These are phyloP conservation scores for Sphaerulina vaccinii DNA, from an alignment of 2,329 filamentous ascomycete genomes.

Conservation along the genomic window DNA sequence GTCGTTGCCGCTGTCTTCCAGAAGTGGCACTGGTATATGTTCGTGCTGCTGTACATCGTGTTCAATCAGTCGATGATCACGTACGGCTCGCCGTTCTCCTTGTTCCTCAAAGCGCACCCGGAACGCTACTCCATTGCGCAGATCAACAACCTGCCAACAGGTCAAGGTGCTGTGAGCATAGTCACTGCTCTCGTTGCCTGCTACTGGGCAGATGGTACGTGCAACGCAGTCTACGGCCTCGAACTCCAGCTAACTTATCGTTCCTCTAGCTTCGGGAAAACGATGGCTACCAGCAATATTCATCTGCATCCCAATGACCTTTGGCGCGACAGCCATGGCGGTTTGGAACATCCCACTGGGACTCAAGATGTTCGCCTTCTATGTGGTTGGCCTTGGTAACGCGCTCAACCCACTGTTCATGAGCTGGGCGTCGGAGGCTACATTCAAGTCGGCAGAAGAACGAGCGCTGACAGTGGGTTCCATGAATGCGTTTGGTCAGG, in stretches of 20 bases:
- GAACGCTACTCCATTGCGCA: conserved; percentile 36
- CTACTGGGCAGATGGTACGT: conserved; percentile 37
- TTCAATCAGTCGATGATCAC: neutral
- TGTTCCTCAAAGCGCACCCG: neutral
- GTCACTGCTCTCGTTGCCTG: conserved; percentile 39
- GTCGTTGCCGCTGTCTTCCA: neutral
- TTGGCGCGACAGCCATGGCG: conserved; percentile 42
- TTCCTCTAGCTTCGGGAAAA: no score
- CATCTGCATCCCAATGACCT: conserved; percentile 38
- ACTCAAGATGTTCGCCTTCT: no score
- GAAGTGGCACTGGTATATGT: neutral
- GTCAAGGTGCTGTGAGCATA: conserved; percentile 42
- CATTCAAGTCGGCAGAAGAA: conserved; percentile 35
- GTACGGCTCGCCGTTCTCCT: neutral
- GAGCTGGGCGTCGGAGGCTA: conserved; percentile 11
- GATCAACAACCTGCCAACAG: conserved; percentile 46
- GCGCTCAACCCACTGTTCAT: conserved; percentile 10
- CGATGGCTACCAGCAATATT: conserved; percentile 41
- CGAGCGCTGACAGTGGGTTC: conserved; percentile 45
- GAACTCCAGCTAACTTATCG: no score
- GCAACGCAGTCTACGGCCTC: no score
- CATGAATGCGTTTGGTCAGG: conserved; percentile 48
- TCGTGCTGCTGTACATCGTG: neutral
- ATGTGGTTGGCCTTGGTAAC: conserved; percentile 41
- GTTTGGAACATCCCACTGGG: no score